A percentile compares a stretch with the other conserved stretches of the same genome.
These are phyloP conservation scores for Arthrobotrys entomopaga DNA, from an alignment of 2,329 filamentous ascomycete genomes.

Conservation along the genomic window DNA sequence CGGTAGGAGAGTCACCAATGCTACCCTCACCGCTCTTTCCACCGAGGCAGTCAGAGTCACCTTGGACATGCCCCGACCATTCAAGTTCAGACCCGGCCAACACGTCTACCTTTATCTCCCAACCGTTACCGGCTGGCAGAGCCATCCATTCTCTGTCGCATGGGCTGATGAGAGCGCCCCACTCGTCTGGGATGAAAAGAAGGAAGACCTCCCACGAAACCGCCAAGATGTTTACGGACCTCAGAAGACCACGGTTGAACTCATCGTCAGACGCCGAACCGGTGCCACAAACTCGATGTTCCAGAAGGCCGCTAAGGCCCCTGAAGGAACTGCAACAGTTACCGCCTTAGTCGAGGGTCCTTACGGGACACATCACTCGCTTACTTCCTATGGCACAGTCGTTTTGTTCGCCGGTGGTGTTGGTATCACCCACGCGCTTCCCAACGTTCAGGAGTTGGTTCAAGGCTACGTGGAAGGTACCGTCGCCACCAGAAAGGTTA, in stretches of 20 bases:
- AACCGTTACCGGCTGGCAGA: constrained; percentile 74
- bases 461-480: constrained; percentile 75
- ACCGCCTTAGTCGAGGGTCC: constrained; percentile 78
- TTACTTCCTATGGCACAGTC: constrained; percentile 80
- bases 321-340: constrained; percentile 71
- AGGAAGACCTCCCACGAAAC: constrained; percentile 66
- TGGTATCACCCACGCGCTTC: constrained; percentile 81
- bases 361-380: constrained; percentile 76
- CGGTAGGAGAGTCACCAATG: constrained; percentile 71
- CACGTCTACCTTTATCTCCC: constrained; percentile 85
- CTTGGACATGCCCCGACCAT: constrained; percentile 78
- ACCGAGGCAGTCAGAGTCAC: constrained; percentile 80
- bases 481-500: constrained; percentile 75
- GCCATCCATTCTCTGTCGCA: constrained; percentile 81
- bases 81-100: constrained; percentile 78
- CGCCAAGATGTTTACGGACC: constrained; percentile 70
- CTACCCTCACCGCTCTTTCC: constrained; percentile 78
- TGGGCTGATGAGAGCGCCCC: constrained; percentile 76
- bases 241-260: constrained; percentile 74
- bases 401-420: constrained; percentile 83
- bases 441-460: constrained; percentile 78
- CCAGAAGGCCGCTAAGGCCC: constrained; percentile 72
- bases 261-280: constrained; percentile 77
- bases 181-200: constrained; percentile 64
- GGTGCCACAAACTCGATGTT: constrained; percentile 78